Conservation (phyloP, 306 rosid species). For the Cucumis cinereus region DNA sequence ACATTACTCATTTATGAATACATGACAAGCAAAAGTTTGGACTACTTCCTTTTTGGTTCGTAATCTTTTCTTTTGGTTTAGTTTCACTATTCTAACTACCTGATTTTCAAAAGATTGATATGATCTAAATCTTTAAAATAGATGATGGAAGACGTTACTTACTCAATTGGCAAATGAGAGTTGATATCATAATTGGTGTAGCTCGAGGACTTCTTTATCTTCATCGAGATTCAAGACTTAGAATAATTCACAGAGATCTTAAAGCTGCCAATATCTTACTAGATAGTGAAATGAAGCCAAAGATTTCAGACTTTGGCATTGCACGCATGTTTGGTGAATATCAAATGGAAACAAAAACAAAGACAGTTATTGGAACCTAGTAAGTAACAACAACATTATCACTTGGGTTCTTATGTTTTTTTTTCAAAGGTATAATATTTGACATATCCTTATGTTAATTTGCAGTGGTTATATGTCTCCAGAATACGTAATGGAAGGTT, state of each 20-base stretch:
- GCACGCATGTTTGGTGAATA: conserved; percentile 31
- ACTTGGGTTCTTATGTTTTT: background rate
- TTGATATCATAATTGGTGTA: conserved; percentile 31
- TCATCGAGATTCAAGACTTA: conserved; percentile 41
- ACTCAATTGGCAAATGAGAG: conserved; percentile 29
- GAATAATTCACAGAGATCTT: conserved; percentile 70
- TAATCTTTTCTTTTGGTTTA: background rate
- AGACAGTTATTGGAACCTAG: conserved; percentile 28
- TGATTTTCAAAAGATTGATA: background rate
- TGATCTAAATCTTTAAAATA: background rate
- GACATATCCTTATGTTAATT: background rate
- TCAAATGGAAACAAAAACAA: conserved; percentile 17
- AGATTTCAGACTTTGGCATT: conserved; percentile 36
- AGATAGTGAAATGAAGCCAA: conserved; percentile 23
- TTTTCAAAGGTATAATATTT: too few relatives aligned
- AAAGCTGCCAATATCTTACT: conserved; percentile 20
- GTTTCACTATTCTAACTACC: background rate
- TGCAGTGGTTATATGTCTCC: conserved; percentile 32
- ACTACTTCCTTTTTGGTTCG: conserved; percentile 23
- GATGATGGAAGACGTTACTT: conserved; percentile 25
- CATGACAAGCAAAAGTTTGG: conserved; percentile 33
- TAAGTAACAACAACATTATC: conserved; percentile 4
- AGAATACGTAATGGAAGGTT: conserved; percentile 16
- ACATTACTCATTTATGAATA: conserved; percentile 26
- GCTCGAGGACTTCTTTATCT: conserved; percentile 49